These are phyloP conservation scores for Pascua guehoae DNA, from an alignment of 1,284 basidiomycete species.

Conservation along the genomic window DNA sequence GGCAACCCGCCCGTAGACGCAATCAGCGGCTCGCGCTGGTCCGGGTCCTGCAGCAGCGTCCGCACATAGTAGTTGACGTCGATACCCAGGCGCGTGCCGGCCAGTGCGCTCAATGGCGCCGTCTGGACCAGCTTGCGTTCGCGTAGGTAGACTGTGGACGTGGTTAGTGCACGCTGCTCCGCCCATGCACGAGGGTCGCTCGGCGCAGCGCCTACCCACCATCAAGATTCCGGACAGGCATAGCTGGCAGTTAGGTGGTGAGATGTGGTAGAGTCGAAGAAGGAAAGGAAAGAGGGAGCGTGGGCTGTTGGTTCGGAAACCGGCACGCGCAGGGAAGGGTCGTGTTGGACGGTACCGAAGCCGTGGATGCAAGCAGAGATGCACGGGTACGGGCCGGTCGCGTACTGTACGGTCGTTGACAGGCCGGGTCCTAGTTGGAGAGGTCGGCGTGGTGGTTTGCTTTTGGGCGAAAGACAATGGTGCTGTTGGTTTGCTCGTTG, in stretches of 20 bases:
- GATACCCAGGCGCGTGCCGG: slow-evolving; percentile 92
- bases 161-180: not conserved
- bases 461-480: too few species aligned
- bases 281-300: too few species aligned
- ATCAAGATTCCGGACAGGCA: slow-evolving; percentile 43
- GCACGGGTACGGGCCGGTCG: too few species aligned
- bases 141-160: slow-evolving; percentile 64
- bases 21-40: slow-evolving; percentile 78
- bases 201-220: slow-evolving; percentile 21
- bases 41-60: slow-evolving; percentile 69
- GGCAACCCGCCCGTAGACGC: slow-evolving; percentile 92
- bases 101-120: slow-evolving; percentile 74
- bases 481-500: too few species aligned
- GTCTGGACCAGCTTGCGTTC: slow-evolving; percentile 85
- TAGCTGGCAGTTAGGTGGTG: slow-evolving; percentile 4
- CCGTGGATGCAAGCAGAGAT: too few species aligned
- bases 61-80: slow-evolving; percentile 90
- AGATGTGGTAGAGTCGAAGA: too few species aligned
- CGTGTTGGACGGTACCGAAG: too few species aligned
- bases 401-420: too few species aligned
- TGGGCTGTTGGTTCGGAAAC: not conserved
- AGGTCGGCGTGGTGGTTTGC: too few species aligned
- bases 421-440: too few species aligned
- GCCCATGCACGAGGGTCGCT: too few species aligned
- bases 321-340: too few species aligned